These are phyloP conservation scores for Obelidium mucronatum DNA, from an alignment of 192 early-diverging fungal genomes.

Conservation along the genomic window DNA sequence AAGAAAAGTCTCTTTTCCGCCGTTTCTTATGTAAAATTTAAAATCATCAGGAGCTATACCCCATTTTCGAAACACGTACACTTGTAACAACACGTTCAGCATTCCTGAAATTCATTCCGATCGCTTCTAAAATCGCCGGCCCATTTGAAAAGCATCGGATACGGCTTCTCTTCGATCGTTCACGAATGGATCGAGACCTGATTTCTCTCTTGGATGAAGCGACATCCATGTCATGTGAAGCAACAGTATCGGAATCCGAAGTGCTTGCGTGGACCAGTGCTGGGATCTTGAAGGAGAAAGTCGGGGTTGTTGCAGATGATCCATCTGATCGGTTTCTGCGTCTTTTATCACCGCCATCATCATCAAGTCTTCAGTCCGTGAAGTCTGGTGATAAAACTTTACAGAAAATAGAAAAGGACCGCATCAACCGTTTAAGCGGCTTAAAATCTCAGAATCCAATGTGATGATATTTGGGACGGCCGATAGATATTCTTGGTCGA, in stretches of 20 bases:
- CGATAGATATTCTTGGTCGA: slow-evolving; percentile 40
- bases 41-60: not conserved
- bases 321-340: slow-evolving; percentile 40
- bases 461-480: slow-evolving; percentile 52
- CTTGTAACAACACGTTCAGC: slow-evolving; percentile 47
- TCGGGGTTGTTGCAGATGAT: slow-evolving; percentile 39
- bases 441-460: slow-evolving; percentile 26
- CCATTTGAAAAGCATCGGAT: slow-evolving; percentile 41
- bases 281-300: not conserved
- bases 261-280: not conserved
- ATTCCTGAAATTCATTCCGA: slow-evolving; percentile 39
- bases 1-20: too few species aligned
- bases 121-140: slow-evolving; percentile 48
- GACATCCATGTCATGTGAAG: not conserved
- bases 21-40: too few species aligned
- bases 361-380: too few species aligned
- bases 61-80: not conserved
- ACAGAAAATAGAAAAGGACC: not conserved
- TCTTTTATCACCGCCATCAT: not conserved
- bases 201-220: not conserved
- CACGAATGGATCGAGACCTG: not conserved
- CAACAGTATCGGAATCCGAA: not conserved
- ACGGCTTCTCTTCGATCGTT: slow-evolving; percentile 36
- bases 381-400: too few species aligned
- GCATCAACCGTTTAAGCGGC: not conserved